Conservation (phyloP, 176 grass and related monocot species). For the bread wheat (Triticum aestivum) region IWGSC_CS_RefSeq_v2.1 NC_057809.1:150036725-150037224, state of each 20-base stretch:
- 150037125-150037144: not conserved
- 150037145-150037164: not conserved
- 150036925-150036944: not conserved
- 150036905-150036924: not conserved
- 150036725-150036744: conserved; percentile 8
- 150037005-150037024: not conserved
- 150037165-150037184: not conserved
- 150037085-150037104: not conserved
- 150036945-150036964: not conserved
- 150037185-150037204: not conserved
- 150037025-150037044: not conserved
- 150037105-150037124: not conserved
- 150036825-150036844: not conserved
- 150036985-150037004: not conserved
- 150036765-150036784: conserved; percentile 28
- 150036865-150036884: not conserved
- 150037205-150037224: not conserved
- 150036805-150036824: not conserved
- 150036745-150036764: conserved; percentile 18
- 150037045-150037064: not conserved
- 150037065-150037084: not conserved
- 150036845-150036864: not conserved
- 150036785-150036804: not conserved
- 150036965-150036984: not conserved
- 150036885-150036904: not conserved